Conservation (phyloP, 129 eudicot species). For the Erigeron canadensis region DNA sequence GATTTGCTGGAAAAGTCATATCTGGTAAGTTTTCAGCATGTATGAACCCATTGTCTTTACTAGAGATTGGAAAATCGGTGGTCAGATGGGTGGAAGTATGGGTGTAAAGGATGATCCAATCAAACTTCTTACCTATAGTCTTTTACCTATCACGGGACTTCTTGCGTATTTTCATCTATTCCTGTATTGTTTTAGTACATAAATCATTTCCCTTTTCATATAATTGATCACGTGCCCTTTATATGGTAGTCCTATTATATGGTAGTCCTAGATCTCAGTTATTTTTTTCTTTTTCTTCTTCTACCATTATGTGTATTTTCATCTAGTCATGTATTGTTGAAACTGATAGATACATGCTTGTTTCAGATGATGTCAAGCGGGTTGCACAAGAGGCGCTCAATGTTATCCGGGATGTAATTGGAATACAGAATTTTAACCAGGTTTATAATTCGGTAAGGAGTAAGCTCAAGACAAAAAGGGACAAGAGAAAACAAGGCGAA, state of each 20-base stretch:
- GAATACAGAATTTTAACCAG: conserved; percentile 45
- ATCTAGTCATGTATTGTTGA: background rate
- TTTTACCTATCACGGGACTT: too few relatives aligned
- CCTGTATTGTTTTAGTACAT: too few relatives aligned
- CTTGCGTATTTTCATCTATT: too few relatives aligned
- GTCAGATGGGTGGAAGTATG: too few relatives aligned
- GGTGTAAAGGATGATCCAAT: too few relatives aligned
- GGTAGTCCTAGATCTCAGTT: too few relatives aligned
- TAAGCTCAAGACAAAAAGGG: conserved; percentile 66
- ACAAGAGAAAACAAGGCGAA: conserved; percentile 69
- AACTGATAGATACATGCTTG: background rate
- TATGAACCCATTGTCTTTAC: background rate
- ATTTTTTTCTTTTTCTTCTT: background rate
- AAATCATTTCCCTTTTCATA: too few relatives aligned
- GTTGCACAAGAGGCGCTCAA: conserved; percentile 56
- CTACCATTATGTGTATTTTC: conserved; percentile 5
- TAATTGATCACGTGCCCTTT: too few relatives aligned
- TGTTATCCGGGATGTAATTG: conserved; percentile 46
- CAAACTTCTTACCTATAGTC: too few relatives aligned
- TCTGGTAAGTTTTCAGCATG: conserved; percentile 47
- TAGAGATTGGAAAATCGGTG: background rate
- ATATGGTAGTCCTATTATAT: too few relatives aligned
- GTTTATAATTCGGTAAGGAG: conserved; percentile 50
- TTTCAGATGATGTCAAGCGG: conserved; percentile 66
- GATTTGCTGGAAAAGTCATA: conserved; percentile 70